A percentile compares a stretch with the other conserved stretches of the same genome.
Evolutionary conservation across 371 early-diverging fungal species (phyloP).

Genomic region (Mortierella sp.): DNA sequence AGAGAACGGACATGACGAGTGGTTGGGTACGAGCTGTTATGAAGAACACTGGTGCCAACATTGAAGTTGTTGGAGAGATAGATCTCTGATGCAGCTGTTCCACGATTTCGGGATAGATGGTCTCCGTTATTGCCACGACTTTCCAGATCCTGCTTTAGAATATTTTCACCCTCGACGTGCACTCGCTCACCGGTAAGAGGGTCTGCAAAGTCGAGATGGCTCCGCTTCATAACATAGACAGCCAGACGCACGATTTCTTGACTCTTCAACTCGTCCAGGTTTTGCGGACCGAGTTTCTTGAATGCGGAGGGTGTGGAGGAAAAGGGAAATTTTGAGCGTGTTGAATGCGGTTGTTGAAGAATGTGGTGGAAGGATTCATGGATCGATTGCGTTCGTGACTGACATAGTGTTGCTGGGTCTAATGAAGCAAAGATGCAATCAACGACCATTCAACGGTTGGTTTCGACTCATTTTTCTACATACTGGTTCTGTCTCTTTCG

Average conservation of each 20-base stretch:
- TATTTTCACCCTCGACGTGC: slow-evolving; percentile 31
- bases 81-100: slow-evolving; percentile 8
- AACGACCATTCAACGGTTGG: no score
- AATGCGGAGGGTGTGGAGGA: slow-evolving; percentile 6
- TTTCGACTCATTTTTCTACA: no score
- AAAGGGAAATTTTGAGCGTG: slow-evolving; percentile 8
- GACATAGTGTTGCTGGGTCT: slow-evolving; percentile 28
- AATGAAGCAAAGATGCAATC: not conserved
- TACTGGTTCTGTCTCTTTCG: not conserved
- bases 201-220: slow-evolving; percentile 25
- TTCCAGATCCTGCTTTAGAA: not conserved
- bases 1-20: slow-evolving; percentile 8
- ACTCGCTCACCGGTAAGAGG: slow-evolving; percentile 31
- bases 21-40: slow-evolving; percentile 11
- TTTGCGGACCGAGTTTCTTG: not conserved
- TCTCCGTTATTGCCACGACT: not conserved
- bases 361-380: slow-evolving; percentile 18
- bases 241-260: slow-evolving; percentile 36
- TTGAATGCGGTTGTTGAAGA: slow-evolving; percentile 1
- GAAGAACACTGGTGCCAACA: slow-evolving; percentile 26
- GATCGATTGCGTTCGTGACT: slow-evolving; percentile 16
- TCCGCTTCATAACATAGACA: slow-evolving; percentile 31
- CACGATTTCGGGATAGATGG: not conserved
- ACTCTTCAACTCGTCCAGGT: slow-evolving; percentile 21
- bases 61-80: slow-evolving; percentile 22